Conservation (phyloP, 2,329 filamentous ascomycete genomes). For the Aspergillus phoenicis region DNA sequence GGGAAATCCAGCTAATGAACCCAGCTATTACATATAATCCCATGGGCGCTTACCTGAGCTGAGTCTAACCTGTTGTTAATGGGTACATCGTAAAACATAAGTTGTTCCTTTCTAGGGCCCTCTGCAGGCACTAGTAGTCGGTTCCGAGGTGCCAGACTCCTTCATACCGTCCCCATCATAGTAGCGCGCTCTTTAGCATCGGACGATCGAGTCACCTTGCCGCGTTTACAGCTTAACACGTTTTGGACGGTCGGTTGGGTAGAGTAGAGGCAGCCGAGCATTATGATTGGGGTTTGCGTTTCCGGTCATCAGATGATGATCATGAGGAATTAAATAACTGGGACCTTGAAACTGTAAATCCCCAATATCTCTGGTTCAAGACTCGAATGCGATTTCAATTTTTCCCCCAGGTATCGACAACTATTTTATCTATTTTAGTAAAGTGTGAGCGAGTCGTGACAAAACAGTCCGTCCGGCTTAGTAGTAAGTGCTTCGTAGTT, state of each 20-base stretch:
- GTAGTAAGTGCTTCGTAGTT: background rate
- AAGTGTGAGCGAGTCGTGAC: background rate
- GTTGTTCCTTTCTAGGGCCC: background rate
- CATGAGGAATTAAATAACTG: background rate
- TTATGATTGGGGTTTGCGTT: background rate
- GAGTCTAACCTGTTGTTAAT: background rate
- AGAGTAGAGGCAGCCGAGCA: background rate
- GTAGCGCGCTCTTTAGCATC: constrained; percentile 1
- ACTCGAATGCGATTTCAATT: background rate
- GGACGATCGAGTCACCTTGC: constrained; percentile 9
- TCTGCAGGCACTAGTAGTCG: constrained; percentile 1
- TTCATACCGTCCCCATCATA: constrained; percentile 2
- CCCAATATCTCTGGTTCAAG: background rate
- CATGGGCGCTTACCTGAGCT: background rate
- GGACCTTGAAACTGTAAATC: background rate
- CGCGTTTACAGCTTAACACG: constrained; percentile 3
- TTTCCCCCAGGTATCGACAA: background rate
- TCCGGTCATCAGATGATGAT: constrained; percentile 1
- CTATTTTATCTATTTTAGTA: too few species aligned
- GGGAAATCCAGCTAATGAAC: background rate
- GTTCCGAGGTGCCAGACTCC: background rate
- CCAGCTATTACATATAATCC: background rate
- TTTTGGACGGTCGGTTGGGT: constrained; percentile 1
- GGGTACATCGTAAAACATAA: background rate
- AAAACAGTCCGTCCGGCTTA: background rate